phyloP scores from a whole-genome alignment of 2,329 filamentous ascomycete genomes.

The Colletotrichum tabaci region DNA sequence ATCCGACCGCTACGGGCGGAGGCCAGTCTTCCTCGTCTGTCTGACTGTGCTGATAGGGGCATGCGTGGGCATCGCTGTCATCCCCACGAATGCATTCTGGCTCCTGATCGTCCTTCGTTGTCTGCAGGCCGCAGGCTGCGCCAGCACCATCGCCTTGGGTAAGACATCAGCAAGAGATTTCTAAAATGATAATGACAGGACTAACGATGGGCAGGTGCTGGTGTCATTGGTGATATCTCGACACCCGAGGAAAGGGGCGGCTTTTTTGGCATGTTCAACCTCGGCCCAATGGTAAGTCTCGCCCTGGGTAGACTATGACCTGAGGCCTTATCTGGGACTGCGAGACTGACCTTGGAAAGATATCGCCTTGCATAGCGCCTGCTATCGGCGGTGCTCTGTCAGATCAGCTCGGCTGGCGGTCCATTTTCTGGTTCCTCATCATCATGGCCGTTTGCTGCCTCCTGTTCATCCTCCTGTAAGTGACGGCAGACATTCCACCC shows the following conservation, averaged over 20 bases:
- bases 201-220: slow-evolving; percentile 44
- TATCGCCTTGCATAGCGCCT: slow-evolving; percentile 64
- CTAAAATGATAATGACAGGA: fast-evolving
- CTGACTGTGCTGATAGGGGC: slow-evolving; percentile 50
- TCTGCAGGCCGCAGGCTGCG: slow-evolving; percentile 52
- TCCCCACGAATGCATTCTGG: slow-evolving; percentile 51
- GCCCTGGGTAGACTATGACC: too few relatives aligned
- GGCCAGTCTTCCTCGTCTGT: slow-evolving; percentile 50
- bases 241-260: slow-evolving; percentile 51
- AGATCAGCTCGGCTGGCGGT: slow-evolving; percentile 64
- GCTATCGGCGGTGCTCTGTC: slow-evolving; percentile 65
- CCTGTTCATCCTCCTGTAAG: slow-evolving; percentile 49
- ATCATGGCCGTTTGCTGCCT: slow-evolving; percentile 59
- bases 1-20: slow-evolving; percentile 52
- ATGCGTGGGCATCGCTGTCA: slow-evolving; percentile 51
- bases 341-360: slow-evolving; percentile 19
- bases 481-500: too few relatives aligned
- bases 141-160: slow-evolving; percentile 52
- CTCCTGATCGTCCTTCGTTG: slow-evolving; percentile 50
- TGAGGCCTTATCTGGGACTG: not conserved
- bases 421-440: slow-evolving; percentile 68
- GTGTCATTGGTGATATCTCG: slow-evolving; percentile 53
- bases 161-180: not conserved
- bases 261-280: slow-evolving; percentile 53
- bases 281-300: slow-evolving; percentile 48